phyloP scores from a whole-genome alignment of 345 rosid species.

The Raphanus raphanistrum region DNA sequence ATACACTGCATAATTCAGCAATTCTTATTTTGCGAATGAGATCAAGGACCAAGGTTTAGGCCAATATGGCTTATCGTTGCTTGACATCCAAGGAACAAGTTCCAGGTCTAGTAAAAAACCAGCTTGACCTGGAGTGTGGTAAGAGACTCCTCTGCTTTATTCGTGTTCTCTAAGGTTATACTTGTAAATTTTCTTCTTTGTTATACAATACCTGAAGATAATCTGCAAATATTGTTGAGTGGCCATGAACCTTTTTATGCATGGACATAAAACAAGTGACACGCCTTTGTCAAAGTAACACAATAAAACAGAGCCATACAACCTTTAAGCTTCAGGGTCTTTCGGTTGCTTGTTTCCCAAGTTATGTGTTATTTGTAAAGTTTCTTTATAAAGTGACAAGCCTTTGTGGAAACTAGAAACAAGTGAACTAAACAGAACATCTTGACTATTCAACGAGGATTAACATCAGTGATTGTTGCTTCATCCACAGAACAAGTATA shows the following conservation, averaged over 20 bases:
- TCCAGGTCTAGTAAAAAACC: background rate
- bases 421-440: background rate
- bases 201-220: background rate
- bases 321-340: background rate
- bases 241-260: too few species aligned
- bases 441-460: constrained; percentile 22
- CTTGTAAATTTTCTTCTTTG: too few species aligned
- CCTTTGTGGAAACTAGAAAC: background rate
- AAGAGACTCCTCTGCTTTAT: background rate
- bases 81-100: background rate
- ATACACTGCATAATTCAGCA: background rate
- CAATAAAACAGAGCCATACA: too few species aligned
- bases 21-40: background rate
- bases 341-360: background rate
- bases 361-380: background rate
- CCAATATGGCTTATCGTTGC: background rate
- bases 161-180: background rate
- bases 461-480: constrained; percentile 18
- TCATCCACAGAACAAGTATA: constrained; percentile 17
- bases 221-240: too few species aligned
- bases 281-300: too few species aligned
- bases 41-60: background rate
- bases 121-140: background rate
- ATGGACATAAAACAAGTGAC: too few species aligned
- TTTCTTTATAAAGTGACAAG: background rate